Evolutionary conservation across 495 filamentous ascomycete genomes (phyloP).

Genomic region (Annulohypoxylon stygium): DNA sequence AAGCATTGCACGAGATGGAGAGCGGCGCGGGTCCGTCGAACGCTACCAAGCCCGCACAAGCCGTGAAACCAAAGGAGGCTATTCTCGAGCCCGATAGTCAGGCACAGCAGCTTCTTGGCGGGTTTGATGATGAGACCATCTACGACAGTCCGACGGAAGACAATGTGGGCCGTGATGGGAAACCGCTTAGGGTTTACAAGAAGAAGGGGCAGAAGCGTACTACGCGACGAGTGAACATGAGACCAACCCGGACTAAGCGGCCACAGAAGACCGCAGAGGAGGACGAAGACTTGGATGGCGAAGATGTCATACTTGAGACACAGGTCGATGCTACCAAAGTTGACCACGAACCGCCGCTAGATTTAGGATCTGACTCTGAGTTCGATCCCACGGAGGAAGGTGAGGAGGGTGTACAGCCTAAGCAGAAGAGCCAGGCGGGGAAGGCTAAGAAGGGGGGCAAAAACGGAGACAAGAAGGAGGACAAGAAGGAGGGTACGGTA

Average conservation of each 20-base stretch:
- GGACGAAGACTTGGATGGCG: constrained; percentile 28
- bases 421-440: constrained; percentile 51
- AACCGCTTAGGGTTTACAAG: constrained; percentile 76
- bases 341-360: constrained; percentile 28
- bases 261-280: constrained; percentile 53
- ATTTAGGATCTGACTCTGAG: constrained; percentile 44
- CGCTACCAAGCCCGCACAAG: constrained; percentile 35
- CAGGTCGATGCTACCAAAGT: constrained; percentile 53
- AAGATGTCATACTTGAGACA: constrained; percentile 59
- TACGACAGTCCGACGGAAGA: constrained; percentile 66
- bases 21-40: constrained; percentile 55
- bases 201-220: constrained; percentile 94
- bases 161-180: constrained; percentile 58
- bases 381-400: constrained; percentile 47
- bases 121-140: constrained; percentile 68
- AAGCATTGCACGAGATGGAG: constrained; percentile 86
- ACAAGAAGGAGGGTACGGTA: constrained; percentile 62
- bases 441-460: constrained; percentile 52
- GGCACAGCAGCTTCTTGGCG: constrained; percentile 64
- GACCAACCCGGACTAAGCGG: constrained; percentile 58
- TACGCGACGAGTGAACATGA: constrained; percentile 83
- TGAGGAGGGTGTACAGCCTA: constrained; percentile 56
- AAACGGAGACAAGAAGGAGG: constrained; percentile 59
- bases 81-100: constrained; percentile 76
- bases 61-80: constrained; percentile 44